phyloP scores from a whole-genome alignment of 1,284 basidiomycete genomes.

The Apiotrichum laibachii region DNA sequence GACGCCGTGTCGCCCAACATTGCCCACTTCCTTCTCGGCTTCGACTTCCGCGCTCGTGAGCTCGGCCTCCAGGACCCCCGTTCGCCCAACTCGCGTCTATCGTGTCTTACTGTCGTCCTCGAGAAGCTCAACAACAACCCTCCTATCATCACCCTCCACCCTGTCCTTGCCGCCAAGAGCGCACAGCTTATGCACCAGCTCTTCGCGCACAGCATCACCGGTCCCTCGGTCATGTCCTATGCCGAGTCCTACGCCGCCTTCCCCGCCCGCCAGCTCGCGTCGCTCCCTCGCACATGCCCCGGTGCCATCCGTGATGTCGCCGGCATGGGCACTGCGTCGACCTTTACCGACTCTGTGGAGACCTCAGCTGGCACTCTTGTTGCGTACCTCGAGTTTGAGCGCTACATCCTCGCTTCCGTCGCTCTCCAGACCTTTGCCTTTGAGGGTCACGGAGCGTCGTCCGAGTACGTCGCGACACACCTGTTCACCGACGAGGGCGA shows the following conservation, averaged over 20 bases:
- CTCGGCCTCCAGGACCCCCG: slow-evolving; percentile 55
- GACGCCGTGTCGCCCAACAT: slow-evolving; percentile 73
- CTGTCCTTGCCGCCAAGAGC: slow-evolving; percentile 79
- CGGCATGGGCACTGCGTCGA: slow-evolving; percentile 63
- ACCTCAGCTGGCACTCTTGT: slow-evolving; percentile 72
- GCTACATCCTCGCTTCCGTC: slow-evolving; percentile 79
- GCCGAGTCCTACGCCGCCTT: slow-evolving; percentile 85
- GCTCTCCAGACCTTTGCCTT: slow-evolving; percentile 88
- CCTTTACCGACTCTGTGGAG: slow-evolving; percentile 69
- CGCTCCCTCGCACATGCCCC: slow-evolving; percentile 52
- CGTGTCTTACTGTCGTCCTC: slow-evolving; percentile 77
- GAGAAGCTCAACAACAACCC: slow-evolving; percentile 66
- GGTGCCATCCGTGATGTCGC: slow-evolving; percentile 53
- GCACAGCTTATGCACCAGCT: slow-evolving; percentile 82
- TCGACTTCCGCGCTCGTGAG: slow-evolving; percentile 58
- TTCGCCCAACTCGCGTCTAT: slow-evolving; percentile 65
- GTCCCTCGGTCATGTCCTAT: slow-evolving; percentile 78
- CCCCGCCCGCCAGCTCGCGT: slow-evolving; percentile 74
- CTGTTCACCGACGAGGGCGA: slow-evolving; percentile 62
- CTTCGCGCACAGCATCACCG: slow-evolving; percentile 79
- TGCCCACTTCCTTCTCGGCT: slow-evolving; percentile 81
- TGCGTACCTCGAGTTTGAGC: slow-evolving; percentile 76
- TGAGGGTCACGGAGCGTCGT: slow-evolving; percentile 70
- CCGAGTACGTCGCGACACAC: slow-evolving; percentile 67
- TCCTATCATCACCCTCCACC: slow-evolving; percentile 63